phyloP scores from a whole-genome alignment of 225 moss, liverwort and hornwort species.

The Sphagnum tenellum region DNA sequence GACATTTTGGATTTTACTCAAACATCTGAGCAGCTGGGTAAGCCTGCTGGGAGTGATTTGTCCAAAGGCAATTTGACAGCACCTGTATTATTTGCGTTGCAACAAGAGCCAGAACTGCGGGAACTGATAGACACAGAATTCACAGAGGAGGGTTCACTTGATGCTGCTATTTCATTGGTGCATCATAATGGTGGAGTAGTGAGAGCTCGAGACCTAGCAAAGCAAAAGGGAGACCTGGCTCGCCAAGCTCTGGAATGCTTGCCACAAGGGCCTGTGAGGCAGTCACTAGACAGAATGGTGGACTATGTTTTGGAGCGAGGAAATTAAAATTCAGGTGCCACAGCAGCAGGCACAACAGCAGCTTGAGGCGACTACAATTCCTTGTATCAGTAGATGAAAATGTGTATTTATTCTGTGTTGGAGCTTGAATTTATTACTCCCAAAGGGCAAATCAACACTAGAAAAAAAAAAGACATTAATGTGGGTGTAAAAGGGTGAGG shows the following conservation, averaged over 20 bases:
- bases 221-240: slow-evolving; percentile 61
- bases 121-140: slow-evolving; percentile 67
- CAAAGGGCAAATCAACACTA: too few species aligned
- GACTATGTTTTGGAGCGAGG: slow-evolving; percentile 78
- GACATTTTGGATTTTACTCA: slow-evolving; percentile 97
- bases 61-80: slow-evolving; percentile 92
- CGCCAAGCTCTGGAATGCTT: slow-evolving; percentile 54
- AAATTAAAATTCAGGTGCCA: too few species aligned
- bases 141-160: slow-evolving; percentile 63
- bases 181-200: slow-evolving; percentile 72
- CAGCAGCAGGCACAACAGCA: too few species aligned
- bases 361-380: too few species aligned
- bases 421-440: too few species aligned
- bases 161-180: slow-evolving; percentile 60
- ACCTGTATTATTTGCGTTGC: slow-evolving; percentile 71
- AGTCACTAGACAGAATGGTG: slow-evolving; percentile 76
- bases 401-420: too few species aligned
- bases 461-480: too few species aligned
- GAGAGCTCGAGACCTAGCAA: slow-evolving; percentile 67
- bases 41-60: slow-evolving; percentile 87
- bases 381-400: too few species aligned
- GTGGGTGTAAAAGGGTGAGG: too few species aligned
- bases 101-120: slow-evolving; percentile 60
- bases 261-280: slow-evolving; percentile 45
- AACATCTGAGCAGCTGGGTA: slow-evolving; percentile 85